Evolutionary conservation across 2,329 filamentous ascomycete species (phyloP), one percentile per base, ranked within the genome.

Genomic region (Apiospora hydei): DNA sequence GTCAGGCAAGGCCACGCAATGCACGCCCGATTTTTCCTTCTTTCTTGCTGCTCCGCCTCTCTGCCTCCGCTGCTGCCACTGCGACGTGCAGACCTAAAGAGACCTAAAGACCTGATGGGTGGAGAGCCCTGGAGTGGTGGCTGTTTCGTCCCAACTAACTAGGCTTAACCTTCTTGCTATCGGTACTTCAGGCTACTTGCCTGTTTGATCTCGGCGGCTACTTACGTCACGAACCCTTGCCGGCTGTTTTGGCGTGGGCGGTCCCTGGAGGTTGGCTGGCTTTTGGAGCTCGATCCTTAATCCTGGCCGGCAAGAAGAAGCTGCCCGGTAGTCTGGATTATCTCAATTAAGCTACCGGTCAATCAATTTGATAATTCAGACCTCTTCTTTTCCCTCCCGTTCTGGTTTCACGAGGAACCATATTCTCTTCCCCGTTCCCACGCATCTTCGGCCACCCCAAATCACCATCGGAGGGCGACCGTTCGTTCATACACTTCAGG

Each of bases 101-200:
- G 26, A 30, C 26, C 26, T 30, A 3, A 30, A 30, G 26, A 3
- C 49, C 49, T 61, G 53, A 34, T 34, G 26, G 18, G 53, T 61
- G 53, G 53, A 49, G 21, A 4, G 49, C 10, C 24, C 10, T 51
- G 49, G n/a, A 64, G 57, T 41, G 57, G 34, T 64, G 21, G 57
- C 57, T 64, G 57, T 64, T 64, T 64, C 57, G 57, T 64, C 57
- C 57, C 57, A 64, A 64, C 57, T 64, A 41, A 64, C 57, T 64
- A 24, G 57, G 57, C 57, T 24, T 24, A 64, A 64, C 57, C 57
- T 64, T 64, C 57, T n/a, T 10, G 34, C 18, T 41, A 14, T 64
- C 57, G 57, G 34, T 64, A 64, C 57, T 64, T 64, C 57, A 64
- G 57, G 57, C 57, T 64, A 64, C 57, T 64, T 64, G 34, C 57